These are phyloP conservation scores for Beauveria australis DNA, from an alignment of 2,329 filamentous ascomycete species.

Conservation along the genomic window DNA sequence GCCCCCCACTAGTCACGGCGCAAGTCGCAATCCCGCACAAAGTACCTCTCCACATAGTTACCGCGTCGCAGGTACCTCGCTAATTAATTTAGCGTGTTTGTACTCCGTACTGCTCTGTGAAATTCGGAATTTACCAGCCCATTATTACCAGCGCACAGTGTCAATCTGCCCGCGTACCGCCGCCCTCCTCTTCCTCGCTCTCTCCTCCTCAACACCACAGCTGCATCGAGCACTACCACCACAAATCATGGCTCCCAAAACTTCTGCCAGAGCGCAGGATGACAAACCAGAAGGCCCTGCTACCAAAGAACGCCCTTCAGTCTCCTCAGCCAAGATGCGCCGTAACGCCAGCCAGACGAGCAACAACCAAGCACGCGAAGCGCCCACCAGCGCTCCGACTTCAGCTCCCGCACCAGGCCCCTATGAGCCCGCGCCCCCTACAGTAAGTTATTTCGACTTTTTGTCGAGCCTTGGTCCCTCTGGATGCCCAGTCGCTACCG, in stretches of 20 bases:
- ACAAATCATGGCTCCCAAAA: conserved; percentile 37
- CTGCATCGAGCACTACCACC: neutral
- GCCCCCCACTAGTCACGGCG: too few relatives aligned
- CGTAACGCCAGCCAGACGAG: conserved; percentile 45
- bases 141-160: neutral
- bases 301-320: conserved; percentile 38
- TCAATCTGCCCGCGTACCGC: neutral
- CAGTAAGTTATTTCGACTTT: conserved; percentile 20
- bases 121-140: too few relatives aligned
- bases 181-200: neutral
- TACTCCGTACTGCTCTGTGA: too few relatives aligned
- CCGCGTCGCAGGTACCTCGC: too few relatives aligned
- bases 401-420: conserved; percentile 23
- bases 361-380: conserved; percentile 37
- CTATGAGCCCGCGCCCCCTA: conserved; percentile 24
- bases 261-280: conserved; percentile 39
- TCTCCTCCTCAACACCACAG: neutral
- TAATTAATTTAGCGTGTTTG: too few relatives aligned
- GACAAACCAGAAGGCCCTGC: conserved; percentile 32
- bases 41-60: too few relatives aligned
- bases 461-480: conserved; percentile 6
- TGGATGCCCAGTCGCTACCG: neutral
- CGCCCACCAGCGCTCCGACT: conserved; percentile 28
- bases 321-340: conserved; percentile 45
- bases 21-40: too few relatives aligned